Evolutionary conservation across 805 yeast genomes (phyloP).

Genomic region (Grigorovia jiainica): DNA sequence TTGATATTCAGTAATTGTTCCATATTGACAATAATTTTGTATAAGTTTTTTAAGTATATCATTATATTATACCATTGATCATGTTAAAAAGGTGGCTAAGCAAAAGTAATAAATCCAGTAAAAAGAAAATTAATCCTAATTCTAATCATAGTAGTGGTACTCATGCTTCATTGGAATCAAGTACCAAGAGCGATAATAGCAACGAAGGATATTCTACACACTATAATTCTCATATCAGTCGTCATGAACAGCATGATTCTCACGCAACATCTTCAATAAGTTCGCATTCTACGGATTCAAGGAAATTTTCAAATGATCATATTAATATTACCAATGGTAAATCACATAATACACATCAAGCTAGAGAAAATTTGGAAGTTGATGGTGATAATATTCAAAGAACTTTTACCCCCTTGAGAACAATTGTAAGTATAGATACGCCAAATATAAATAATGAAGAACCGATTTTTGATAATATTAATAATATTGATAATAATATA

Average conservation of each 20-base stretch:
- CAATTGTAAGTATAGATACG: slow-evolving; percentile 2
- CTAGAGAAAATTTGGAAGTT: background rate
- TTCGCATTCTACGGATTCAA: background rate
- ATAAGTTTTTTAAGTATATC: background rate
- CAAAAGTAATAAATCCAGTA: background rate
- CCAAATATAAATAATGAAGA: background rate
- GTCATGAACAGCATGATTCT: background rate
- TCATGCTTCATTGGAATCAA: background rate
- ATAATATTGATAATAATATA: background rate
- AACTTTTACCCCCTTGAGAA: background rate
- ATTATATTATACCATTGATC: background rate
- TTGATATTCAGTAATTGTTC: no score
- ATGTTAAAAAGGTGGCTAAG: slow-evolving; percentile 19
- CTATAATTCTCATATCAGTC: no score
- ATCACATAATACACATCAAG: no score
- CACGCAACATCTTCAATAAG: background rate
- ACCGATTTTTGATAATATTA: background rate
- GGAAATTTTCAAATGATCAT: background rate
- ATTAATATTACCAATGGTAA: no score
- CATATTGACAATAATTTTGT: background rate
- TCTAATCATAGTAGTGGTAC: no score
- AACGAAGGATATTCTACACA: no score
- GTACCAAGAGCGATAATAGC: no score
- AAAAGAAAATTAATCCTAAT: slow-evolving; percentile 1
- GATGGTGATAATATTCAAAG: background rate